Evolutionary conservation across 2,329 filamentous ascomycete genomes (phyloP).

Genomic region (Penicillium sclerotiorum): DNA sequence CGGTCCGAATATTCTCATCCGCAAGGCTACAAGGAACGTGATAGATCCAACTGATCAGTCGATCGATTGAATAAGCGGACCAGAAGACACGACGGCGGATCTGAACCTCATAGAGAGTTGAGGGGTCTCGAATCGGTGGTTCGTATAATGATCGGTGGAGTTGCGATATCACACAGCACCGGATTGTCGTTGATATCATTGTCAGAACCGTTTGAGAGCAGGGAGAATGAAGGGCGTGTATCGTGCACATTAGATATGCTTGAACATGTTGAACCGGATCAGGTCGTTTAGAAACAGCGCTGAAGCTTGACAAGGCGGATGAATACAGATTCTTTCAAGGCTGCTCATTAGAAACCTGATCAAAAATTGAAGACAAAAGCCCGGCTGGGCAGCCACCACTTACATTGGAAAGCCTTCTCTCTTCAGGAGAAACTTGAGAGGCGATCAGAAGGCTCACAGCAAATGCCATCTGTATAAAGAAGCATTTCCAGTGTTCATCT

Average conservation of each 20-base stretch:
- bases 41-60: constrained; percentile 20
- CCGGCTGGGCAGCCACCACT: neutral
- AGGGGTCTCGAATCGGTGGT: constrained; percentile 3
- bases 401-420: constrained; percentile 5
- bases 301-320: constrained; percentile 7
- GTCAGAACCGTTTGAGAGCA: constrained; percentile 19
- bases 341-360: too few species aligned
- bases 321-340: too few species aligned
- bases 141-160: constrained; percentile 16
- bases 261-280: constrained; percentile 16
- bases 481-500: constrained; percentile 15
- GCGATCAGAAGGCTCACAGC: neutral
- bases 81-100: constrained; percentile 21
- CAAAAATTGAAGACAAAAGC: too few species aligned
- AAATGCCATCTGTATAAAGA: constrained; percentile 17
- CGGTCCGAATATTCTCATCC: constrained; percentile 17
- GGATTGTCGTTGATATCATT: constrained; percentile 18
- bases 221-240: constrained; percentile 20
- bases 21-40: constrained; percentile 18
- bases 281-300: constrained; percentile 7
- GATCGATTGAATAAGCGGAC: constrained; percentile 21
- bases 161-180: constrained; percentile 17
- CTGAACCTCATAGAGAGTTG: constrained; percentile 13
- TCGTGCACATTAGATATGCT: constrained; percentile 18
- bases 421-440: neutral